A percentile compares a stretch with the other conserved stretches of the same genome.
Conservation (phyloP, 768 basidiomycete genomes). For the Mycena latifolia region DNA sequence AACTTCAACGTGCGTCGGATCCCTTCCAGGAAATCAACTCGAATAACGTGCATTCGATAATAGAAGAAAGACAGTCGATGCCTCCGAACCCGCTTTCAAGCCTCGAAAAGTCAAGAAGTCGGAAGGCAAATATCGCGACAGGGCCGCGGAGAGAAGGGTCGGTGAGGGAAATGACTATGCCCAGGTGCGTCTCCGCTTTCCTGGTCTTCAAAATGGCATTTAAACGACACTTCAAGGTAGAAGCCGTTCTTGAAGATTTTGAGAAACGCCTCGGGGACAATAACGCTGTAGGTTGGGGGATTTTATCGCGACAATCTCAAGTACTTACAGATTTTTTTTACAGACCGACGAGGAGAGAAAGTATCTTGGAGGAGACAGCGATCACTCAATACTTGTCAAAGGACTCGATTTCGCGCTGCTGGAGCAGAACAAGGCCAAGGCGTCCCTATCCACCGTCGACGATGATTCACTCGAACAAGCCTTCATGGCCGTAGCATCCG, state of each 20-base stretch:
- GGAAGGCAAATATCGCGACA: constrained; percentile 74
- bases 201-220: neutral
- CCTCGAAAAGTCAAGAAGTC: constrained; percentile 83
- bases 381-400: constrained; percentile 90
- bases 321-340: neutral
- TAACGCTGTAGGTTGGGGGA: constrained; percentile 63
- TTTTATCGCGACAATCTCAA: neutral
- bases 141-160: constrained; percentile 77
- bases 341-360: constrained; percentile 81
- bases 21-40: neutral
- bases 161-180: constrained; percentile 83
- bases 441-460: constrained; percentile 68
- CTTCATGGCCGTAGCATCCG: constrained; percentile 61
- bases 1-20: constrained; percentile 45
- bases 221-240: constrained; percentile 61
- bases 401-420: constrained; percentile 90
- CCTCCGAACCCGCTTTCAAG: constrained; percentile 79
- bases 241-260: constrained; percentile 86
- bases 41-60: constrained; percentile 22
- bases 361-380: constrained; percentile 87
- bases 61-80: constrained; percentile 60
- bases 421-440: constrained; percentile 84
- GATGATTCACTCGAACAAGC: constrained; percentile 88
- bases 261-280: constrained; percentile 74
- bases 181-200: constrained; percentile 55